Evolutionary conservation across 164 flowering plant genomes (phyloP), one percentile per base, ranked within the genome.

Genomic region (Magnolia kwangsiensis): DNA sequence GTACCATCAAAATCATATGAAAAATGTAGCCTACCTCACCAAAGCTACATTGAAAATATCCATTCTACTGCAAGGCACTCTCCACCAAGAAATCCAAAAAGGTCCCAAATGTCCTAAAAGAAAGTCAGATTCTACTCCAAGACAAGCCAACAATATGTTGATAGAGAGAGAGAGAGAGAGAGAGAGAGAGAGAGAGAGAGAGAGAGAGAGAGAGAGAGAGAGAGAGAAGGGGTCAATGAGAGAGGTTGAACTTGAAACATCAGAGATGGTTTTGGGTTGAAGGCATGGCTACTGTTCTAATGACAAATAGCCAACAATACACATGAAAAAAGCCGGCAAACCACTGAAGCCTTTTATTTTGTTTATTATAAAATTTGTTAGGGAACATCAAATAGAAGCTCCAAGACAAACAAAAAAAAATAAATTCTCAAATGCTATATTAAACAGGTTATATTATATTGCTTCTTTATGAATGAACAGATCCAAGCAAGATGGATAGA

Each of bases 321-420:
- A 55, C 51, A n/a, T 75, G 78, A 75, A 7, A 81, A 69, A 74
- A 76, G 77, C 37, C 74, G 49, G 73, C 63, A 49, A 59, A 51
- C 51, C 55, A 49, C 55, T 21, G 20, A 23, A 29, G 64, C 50
- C 65, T 51, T 24, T 76, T 24, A 61, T n/a, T n/a, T 20, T 69
- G 23, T 76, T 50, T 51, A 37, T 58, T 14, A 72, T 45, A 67
- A 70, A 68, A 55, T 1, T 55, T 2, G 9, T 55, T 55, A 55
- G 61, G 61, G 18, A 55, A 55, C 18, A 10, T 55, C 18, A 4
- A 65, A 27, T 68, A n/a, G 13, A 27, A 27, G 19, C 23, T 24
- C 18, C 10, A 14, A 31, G 16, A 16, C 31, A 24, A 31, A 29
- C 24, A 16, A 8, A 16, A 31, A 68, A 31, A 68, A 2, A 68